phyloP scores from a whole-genome alignment of 2,329 filamentous ascomycete species.

The Madurella fahalii region DNA sequence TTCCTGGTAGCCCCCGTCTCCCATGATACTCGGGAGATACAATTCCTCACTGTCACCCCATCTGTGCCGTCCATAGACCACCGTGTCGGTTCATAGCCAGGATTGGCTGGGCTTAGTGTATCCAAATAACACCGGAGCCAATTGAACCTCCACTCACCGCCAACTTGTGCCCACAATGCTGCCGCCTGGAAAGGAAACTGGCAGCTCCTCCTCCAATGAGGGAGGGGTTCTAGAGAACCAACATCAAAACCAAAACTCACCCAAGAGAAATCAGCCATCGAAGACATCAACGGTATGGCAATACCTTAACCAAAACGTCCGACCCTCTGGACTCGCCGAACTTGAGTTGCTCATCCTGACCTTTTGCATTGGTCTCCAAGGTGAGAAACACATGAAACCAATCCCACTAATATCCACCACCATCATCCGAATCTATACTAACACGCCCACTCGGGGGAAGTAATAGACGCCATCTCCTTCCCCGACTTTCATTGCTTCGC shows the following conservation, averaged over 20 bases:
- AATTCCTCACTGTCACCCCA: background rate
- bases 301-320: constrained; percentile 33
- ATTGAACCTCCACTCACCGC: background rate
- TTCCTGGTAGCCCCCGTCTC: background rate
- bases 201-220: background rate
- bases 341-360: constrained; percentile 45
- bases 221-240: background rate
- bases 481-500: constrained; percentile 60
- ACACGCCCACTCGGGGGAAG: too few relatives aligned
- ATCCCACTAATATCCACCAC: background rate
- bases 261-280: background rate
- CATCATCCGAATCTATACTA: background rate
- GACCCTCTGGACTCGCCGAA: constrained; percentile 40
- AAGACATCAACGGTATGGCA: constrained; percentile 21
- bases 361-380: constrained; percentile 50
- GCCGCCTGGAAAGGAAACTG: background rate
- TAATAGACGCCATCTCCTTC: constrained; percentile 54
- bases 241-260: background rate
- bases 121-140: background rate
- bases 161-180: background rate
- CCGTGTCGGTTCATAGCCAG: background rate
- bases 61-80: background rate
- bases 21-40: too few relatives aligned
- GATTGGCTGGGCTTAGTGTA: background rate
- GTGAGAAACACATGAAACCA: constrained; percentile 25